phyloP scores from a whole-genome alignment of 148 eudicot genomes.

The Dianthus caryophyllus region DNA sequence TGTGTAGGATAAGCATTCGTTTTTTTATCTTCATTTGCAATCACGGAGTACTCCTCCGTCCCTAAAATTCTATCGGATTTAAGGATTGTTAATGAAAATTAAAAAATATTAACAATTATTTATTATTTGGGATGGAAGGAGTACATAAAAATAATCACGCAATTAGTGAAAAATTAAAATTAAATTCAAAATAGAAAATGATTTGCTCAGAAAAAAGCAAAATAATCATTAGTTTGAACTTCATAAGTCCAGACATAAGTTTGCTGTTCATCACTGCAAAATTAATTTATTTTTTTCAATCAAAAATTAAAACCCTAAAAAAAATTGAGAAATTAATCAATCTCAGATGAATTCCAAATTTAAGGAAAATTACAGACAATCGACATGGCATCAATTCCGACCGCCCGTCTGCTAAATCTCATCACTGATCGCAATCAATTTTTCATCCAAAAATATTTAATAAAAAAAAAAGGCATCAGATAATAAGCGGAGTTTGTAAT shows the following conservation, averaged over 20 bases:
- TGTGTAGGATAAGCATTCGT: slow-evolving; percentile 23
- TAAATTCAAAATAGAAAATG: neutral
- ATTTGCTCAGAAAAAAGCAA: slow-evolving; percentile 21
- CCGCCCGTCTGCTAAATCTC: slow-evolving; percentile 32
- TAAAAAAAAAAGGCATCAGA: slow-evolving; percentile 21
- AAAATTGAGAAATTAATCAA: neutral
- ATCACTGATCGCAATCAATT: too few relatives aligned
- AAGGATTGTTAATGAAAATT: too few relatives aligned
- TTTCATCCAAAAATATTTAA: too few relatives aligned
- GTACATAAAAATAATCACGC: too few relatives aligned
- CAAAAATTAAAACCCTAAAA: neutral
- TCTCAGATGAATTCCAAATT: slow-evolving; percentile 15
- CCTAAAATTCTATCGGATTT: too few relatives aligned
- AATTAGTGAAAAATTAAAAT: too few relatives aligned
- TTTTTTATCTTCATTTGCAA: slow-evolving; percentile 19
- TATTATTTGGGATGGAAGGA: too few relatives aligned
- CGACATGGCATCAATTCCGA: slow-evolving; percentile 32
- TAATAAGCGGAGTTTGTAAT: slow-evolving; percentile 33
- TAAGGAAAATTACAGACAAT: slow-evolving; percentile 22
- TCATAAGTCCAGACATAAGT: slow-evolving; percentile 36
- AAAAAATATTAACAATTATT: too few relatives aligned
- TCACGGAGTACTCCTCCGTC: too few relatives aligned
- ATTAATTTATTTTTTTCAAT: neutral
- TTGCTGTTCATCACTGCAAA: slow-evolving; percentile 27
- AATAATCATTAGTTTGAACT: slow-evolving; percentile 16